Evolutionary conservation across 805 yeast genomes (phyloP).

Genomic region (Candida stauntonica): DNA sequence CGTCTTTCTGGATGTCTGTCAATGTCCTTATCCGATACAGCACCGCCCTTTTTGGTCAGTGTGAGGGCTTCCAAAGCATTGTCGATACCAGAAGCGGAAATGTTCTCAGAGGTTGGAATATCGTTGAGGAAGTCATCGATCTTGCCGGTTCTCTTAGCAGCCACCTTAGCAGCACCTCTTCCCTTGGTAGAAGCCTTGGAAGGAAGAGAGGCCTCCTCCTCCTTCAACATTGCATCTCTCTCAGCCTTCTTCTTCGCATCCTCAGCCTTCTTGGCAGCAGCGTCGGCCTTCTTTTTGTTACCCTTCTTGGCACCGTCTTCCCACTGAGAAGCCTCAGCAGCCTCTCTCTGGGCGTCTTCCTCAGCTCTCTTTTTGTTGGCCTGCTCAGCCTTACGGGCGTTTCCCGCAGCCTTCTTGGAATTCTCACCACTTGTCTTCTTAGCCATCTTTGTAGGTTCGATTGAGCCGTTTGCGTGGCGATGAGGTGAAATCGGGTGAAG

Average conservation of each 20-base stretch:
- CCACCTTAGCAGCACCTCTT: conserved; percentile 67
- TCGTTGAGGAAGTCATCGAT: conserved; percentile 62
- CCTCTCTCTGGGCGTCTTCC: conserved; percentile 41
- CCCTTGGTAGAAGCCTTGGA: conserved; percentile 52
- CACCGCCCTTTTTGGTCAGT: conserved; percentile 53
- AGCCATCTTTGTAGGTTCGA: conserved; percentile 47
- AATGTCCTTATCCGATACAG: conserved; percentile 55
- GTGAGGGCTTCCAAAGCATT: conserved; percentile 75
- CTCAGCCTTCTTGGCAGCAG: conserved; percentile 65
- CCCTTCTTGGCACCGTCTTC: conserved; percentile 66
- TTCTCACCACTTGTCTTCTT: conserved; percentile 47
- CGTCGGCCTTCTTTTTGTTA: conserved; percentile 65
- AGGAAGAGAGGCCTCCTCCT: conserved; percentile 62
- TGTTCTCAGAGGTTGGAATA: conserved; percentile 46
- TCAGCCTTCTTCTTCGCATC: conserved; percentile 80
- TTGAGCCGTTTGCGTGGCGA: not conserved
- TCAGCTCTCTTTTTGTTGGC: conserved; percentile 55
- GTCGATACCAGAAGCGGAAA: conserved; percentile 72
- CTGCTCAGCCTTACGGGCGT: conserved; percentile 62
- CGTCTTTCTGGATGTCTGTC: conserved; percentile 90
- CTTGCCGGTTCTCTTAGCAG: conserved; percentile 54
- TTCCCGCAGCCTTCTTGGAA: conserved; percentile 56
- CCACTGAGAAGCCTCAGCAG: conserved; percentile 63
- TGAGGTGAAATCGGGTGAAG: not conserved
- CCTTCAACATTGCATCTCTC: conserved; percentile 60